Percentiles rank a stretch among this genome's conserved stretches.
Conservation (phyloP, 2,329 filamentous ascomycete species). For the Xylariales sp. region DNA sequence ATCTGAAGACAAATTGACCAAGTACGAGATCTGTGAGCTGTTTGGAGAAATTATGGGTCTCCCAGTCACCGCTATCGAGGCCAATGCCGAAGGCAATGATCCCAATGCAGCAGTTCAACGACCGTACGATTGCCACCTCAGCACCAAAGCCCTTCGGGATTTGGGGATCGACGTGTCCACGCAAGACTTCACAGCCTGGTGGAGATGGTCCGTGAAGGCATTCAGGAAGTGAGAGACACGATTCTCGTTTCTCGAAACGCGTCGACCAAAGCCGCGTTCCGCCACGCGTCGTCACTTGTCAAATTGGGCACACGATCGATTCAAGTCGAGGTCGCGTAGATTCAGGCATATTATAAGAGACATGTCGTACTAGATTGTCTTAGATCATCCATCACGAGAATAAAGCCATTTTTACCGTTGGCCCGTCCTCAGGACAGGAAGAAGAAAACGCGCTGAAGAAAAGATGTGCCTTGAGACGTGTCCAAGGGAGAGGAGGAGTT, state of each 20-base stretch:
- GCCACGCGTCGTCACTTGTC: too few species aligned
- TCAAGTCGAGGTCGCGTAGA: too few species aligned
- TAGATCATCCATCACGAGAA: conserved; percentile 1
- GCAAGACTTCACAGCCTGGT: conserved; percentile 76
- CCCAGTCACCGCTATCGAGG: conserved; percentile 61
- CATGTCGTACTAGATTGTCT: too few species aligned
- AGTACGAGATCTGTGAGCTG: conserved; percentile 79
- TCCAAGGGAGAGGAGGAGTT: too few species aligned
- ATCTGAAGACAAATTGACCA: conserved; percentile 81
- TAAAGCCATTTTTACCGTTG: too few species aligned
- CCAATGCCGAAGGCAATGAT: conserved; percentile 69
- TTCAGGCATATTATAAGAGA: too few species aligned
- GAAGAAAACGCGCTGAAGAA: too few species aligned
- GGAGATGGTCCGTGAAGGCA: conserved; percentile 60
- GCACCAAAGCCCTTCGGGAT: conserved; percentile 67
- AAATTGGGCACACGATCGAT: too few species aligned
- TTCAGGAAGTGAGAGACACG: conserved; percentile 45
- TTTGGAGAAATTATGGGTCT: conserved; percentile 79
- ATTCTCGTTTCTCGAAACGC: too few species aligned
- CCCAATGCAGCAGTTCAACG: conserved; percentile 68
- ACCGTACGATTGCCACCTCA: conserved; percentile 85
- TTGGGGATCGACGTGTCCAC: conserved; percentile 72
- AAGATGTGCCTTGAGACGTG: too few species aligned
- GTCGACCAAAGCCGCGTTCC: too few species aligned
- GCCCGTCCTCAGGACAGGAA: too few species aligned